Conservation (phyloP, 2,329 filamentous ascomycete genomes). For the Fusarium brevicatenulatum region DNA sequence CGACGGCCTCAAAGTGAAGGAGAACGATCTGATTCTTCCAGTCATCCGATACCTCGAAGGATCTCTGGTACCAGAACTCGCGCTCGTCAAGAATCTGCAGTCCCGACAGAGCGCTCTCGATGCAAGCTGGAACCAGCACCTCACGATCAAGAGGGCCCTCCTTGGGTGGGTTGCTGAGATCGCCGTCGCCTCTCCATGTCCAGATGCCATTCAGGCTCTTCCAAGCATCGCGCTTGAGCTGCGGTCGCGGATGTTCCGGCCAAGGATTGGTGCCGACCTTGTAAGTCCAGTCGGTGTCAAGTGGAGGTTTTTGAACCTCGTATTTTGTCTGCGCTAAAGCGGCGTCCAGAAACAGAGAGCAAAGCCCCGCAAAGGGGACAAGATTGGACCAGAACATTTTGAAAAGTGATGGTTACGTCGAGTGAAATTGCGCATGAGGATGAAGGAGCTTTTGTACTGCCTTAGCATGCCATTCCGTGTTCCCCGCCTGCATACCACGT, state of each 20-base stretch:
- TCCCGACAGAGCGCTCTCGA: slow-evolving; percentile 60
- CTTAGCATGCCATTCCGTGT: neutral
- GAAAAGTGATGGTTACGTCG: neutral
- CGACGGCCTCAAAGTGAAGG: slow-evolving; percentile 31
- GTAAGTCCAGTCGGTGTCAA: slow-evolving; percentile 63
- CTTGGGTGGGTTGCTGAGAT: slow-evolving; percentile 7
- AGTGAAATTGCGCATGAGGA: neutral
- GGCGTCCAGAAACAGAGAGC: neutral
- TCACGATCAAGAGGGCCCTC: slow-evolving; percentile 43
- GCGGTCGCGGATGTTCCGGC: slow-evolving; percentile 68
- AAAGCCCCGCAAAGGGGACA: neutral
- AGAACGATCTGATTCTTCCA: slow-evolving; percentile 9
- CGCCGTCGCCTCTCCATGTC: slow-evolving; percentile 56
- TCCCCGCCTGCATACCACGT: slow-evolving; percentile 8
- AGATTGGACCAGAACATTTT: slow-evolving; percentile 19
- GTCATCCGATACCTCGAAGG: slow-evolving; percentile 6
- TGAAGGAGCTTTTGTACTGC: slow-evolving; percentile 2
- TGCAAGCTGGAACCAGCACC: slow-evolving; percentile 56
- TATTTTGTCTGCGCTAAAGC: slow-evolving; percentile 45
- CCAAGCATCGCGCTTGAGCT: slow-evolving; percentile 64
- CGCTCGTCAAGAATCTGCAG: slow-evolving; percentile 55
- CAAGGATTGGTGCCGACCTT: slow-evolving; percentile 63
- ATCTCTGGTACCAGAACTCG: slow-evolving; percentile 60
- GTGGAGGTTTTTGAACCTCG: slow-evolving; percentile 52
- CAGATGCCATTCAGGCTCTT: slow-evolving; percentile 68